A percentile compares a stretch with the other conserved stretches of the same genome.
These are phyloP conservation scores for Botrytis tulipae DNA, from an alignment of 2,329 filamentous ascomycete genomes.

Conservation along the genomic window DNA sequence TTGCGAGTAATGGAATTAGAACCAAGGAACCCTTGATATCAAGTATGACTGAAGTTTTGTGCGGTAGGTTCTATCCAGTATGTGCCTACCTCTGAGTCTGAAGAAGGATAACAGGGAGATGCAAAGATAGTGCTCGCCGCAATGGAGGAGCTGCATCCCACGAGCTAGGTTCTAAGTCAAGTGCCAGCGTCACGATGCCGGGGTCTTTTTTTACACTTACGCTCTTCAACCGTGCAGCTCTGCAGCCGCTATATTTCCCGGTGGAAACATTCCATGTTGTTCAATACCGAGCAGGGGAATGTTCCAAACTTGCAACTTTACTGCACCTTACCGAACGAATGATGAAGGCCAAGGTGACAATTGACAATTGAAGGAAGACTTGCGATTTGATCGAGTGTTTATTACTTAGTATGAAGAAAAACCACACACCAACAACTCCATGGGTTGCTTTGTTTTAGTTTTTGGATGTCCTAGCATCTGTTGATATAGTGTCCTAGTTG, in stretches of 20 bases:
- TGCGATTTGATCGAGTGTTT: slow-evolving; percentile 19
- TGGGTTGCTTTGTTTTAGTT: slow-evolving; percentile 12
- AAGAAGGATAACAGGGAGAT: not conserved
- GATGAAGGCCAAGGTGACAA: slow-evolving; percentile 9
- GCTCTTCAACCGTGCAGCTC: slow-evolving; percentile 18
- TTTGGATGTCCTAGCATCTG: not conserved
- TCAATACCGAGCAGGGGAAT: slow-evolving; percentile 20
- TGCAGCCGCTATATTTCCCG: slow-evolving; percentile 21
- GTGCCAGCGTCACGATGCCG: slow-evolving; percentile 12
- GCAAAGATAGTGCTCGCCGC: not conserved
- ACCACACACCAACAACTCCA: slow-evolving; percentile 6
- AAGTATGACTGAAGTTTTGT: not conserved
- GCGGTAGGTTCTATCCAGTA: not conserved
- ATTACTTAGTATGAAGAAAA: slow-evolving; percentile 4
- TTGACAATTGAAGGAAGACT: slow-evolving; percentile 20
- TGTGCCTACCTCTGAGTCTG: no score
- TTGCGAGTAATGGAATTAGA: not conserved
- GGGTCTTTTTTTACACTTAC: slow-evolving; percentile 1
- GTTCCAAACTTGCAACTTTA: slow-evolving; percentile 19
- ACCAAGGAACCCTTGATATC: not conserved
- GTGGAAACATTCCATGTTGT: slow-evolving; percentile 20
- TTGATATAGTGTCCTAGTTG: not conserved
- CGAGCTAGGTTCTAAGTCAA: slow-evolving; percentile 12
- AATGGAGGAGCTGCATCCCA: slow-evolving; percentile 17
- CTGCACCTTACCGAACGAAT: slow-evolving; percentile 15